phyloP scores from a whole-genome alignment of 768 basidiomycete genomes.

The Pleurotus pulmonarius region DNA sequence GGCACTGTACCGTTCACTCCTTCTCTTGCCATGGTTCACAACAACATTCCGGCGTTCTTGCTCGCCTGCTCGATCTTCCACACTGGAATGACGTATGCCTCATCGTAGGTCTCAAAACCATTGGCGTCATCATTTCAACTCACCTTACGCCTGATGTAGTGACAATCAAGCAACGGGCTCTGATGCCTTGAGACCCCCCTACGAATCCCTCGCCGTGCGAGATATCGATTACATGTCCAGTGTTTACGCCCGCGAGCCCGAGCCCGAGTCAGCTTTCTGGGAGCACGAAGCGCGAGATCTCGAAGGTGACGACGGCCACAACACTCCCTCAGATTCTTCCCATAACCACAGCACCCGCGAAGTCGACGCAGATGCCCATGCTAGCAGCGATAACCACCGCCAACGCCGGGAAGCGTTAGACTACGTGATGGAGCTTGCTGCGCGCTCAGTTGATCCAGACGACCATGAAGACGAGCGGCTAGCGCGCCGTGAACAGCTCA shows the following conservation, averaged over 20 bases:
- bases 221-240: no score
- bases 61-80: background rate
- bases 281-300: background rate
- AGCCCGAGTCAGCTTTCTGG: background rate
- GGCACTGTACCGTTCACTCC: no score
- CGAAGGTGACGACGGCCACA: background rate
- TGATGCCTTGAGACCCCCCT: background rate
- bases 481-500: background rate
- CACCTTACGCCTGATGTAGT: background rate
- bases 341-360: background rate
- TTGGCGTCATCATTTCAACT: background rate
- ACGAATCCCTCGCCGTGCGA: background rate
- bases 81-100: background rate
- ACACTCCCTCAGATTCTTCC: background rate
- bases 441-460: background rate
- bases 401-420: constrained; percentile 1
- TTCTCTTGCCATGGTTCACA: background rate
- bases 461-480: background rate
- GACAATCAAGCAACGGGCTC: background rate
- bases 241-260: background rate
- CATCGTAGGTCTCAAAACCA: background rate
- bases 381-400: background rate
- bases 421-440: background rate
- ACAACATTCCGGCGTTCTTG: background rate
- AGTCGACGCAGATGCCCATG: background rate